phyloP scores from a whole-genome alignment of 2,329 filamentous ascomycete genomes.

The Penicillium sp. region DNA sequence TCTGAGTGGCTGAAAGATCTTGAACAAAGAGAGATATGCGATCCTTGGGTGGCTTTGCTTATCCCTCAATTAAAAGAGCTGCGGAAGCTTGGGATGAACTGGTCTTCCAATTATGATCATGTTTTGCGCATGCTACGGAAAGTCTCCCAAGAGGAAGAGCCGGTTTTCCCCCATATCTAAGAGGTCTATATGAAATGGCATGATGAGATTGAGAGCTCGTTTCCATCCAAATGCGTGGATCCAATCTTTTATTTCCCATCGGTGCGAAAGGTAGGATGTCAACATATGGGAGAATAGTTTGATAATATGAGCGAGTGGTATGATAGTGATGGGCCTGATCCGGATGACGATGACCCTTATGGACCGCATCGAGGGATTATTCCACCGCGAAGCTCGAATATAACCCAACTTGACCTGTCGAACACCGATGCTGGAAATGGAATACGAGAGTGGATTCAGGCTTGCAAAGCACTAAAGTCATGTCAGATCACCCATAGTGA shows the following conservation, averaged over 20 bases:
- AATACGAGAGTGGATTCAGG: background rate
- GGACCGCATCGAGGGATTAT: too few species aligned
- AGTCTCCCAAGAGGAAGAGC: background rate
- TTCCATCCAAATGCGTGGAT: background rate
- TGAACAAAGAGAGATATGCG: background rate
- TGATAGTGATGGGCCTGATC: background rate
- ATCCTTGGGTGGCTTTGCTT: slow-evolving; percentile 1
- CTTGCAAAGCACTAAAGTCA: background rate
- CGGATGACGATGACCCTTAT: too few species aligned
- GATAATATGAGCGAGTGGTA: too few species aligned
- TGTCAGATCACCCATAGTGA: background rate
- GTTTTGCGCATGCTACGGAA: background rate
- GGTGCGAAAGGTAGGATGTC: background rate
- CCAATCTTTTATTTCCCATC: background rate
- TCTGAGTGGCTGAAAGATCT: background rate
- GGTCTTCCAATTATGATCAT: background rate
- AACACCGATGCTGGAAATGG: background rate
- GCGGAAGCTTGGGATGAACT: background rate
- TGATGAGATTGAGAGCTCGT: background rate
- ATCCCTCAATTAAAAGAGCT: slow-evolving; percentile 1
- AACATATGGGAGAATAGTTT: background rate
- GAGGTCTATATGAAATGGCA: background rate
- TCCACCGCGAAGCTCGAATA: background rate
- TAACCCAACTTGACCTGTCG: background rate
- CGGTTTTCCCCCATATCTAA: background rate